Evolutionary conservation across 208 protist genomes (phyloP).

Genomic region (Baffinella frigidus): DNA sequence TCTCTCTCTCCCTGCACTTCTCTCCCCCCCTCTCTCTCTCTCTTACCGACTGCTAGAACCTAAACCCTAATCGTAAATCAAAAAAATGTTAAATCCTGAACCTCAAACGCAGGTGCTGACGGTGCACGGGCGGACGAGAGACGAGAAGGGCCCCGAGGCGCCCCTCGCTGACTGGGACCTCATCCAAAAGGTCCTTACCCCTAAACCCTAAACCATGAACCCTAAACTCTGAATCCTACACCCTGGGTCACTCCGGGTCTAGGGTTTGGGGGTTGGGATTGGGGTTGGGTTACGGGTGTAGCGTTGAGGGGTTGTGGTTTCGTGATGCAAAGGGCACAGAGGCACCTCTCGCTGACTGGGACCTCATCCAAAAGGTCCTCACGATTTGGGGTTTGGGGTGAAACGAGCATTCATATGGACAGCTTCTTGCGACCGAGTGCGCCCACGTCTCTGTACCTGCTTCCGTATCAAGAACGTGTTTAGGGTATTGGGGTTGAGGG

Average conservation of each 20-base stretch:
- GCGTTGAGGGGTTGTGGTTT: not conserved
- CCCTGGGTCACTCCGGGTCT: no score
- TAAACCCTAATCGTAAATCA: no score
- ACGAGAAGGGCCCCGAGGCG: constrained; percentile 35
- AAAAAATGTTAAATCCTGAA: no score
- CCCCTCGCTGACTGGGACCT: constrained; percentile 34
- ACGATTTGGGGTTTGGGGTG: no score
- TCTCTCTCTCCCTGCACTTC: not conserved
- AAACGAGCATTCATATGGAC: no score
- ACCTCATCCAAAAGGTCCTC: constrained; percentile 27
- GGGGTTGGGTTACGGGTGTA: not conserved
- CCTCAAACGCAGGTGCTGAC: constrained; percentile 56
- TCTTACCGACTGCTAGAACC: not conserved
- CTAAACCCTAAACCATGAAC: no score
- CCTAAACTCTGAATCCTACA: no score
- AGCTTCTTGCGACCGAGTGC: no score
- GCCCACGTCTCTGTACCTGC: no score
- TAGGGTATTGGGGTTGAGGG: no score
- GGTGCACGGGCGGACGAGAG: constrained; percentile 23
- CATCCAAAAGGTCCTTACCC: constrained; percentile 56
- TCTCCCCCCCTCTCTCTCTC: not conserved
- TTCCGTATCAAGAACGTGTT: no score
- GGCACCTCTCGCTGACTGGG: not conserved
- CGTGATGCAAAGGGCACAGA: not conserved
- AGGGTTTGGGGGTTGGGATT: no score